These are phyloP conservation scores for Saprolegnia diclina DNA, from an alignment of 352 stramenopile species.

Conservation along the genomic window DNA sequence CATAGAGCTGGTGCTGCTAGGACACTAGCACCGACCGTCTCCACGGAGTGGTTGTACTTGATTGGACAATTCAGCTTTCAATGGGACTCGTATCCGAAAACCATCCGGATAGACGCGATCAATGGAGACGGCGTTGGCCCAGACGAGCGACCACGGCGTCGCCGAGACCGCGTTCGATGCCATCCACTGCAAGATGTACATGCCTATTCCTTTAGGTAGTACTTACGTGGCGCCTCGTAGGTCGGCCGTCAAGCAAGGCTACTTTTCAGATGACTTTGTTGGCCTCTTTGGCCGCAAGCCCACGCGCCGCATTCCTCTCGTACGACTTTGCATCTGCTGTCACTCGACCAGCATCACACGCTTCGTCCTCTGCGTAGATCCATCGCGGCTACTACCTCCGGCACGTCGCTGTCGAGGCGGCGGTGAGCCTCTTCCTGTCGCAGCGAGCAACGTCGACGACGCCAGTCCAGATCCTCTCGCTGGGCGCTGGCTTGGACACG, in stretches of 20 bases:
- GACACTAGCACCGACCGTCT: too few species aligned
- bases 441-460: slow-evolving; percentile 26
- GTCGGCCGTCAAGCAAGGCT: slow-evolving; percentile 50
- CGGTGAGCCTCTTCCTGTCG: slow-evolving; percentile 49
- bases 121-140: not conserved
- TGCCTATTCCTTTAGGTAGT: not conserved
- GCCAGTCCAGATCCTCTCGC: slow-evolving; percentile 27
- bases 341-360: not conserved
- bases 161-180: slow-evolving; percentile 71
- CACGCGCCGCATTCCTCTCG: slow-evolving; percentile 58
- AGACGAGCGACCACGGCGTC: slow-evolving; percentile 71
- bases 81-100: not conserved
- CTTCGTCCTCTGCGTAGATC: slow-evolving; percentile 36
- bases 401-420: slow-evolving; percentile 47
- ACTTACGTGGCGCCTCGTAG: slow-evolving; percentile 28
- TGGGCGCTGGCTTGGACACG: slow-evolving; percentile 49
- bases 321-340: slow-evolving; percentile 23
- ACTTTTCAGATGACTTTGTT: slow-evolving; percentile 61
- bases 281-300: slow-evolving; percentile 51
- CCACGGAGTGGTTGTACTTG: too few species aligned
- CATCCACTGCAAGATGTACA: slow-evolving; percentile 71
- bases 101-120: not conserved
- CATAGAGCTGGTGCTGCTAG: too few species aligned
- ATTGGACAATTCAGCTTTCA: too few species aligned
- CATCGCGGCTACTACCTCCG: slow-evolving; percentile 73